Evolutionary conservation across 495 filamentous ascomycete species (phyloP).

Genomic region (Neurospora intermedia): DNA sequence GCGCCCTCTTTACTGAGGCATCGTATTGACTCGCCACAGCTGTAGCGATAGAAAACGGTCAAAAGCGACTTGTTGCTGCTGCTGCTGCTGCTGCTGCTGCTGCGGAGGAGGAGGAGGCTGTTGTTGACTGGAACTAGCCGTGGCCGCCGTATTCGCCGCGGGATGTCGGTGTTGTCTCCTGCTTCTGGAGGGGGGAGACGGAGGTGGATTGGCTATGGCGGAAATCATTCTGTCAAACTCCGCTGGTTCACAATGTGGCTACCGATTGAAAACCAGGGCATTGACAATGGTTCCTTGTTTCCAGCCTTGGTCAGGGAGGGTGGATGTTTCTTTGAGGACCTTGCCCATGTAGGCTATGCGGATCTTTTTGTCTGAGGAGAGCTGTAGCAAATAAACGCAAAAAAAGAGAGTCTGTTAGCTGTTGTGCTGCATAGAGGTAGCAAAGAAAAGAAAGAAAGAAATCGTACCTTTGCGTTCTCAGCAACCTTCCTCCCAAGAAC

Average conservation of each 20-base stretch:
- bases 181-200: neutral
- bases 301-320: slow-evolving; percentile 64
- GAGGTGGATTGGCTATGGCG: neutral
- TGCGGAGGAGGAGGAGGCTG: neutral
- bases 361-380: slow-evolving; percentile 45
- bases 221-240: neutral
- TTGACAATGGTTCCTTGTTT: slow-evolving; percentile 66
- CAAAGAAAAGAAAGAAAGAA: neutral
- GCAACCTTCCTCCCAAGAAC: slow-evolving; percentile 51
- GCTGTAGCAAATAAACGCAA: slow-evolving; percentile 12
- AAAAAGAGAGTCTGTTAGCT: slow-evolving; percentile 8
- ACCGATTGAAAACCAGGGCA: slow-evolving; percentile 56
- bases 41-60: neutral
- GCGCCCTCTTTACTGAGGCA: neutral
- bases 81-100: no score
- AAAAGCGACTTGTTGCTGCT: neutral
- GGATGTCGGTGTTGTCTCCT: neutral
- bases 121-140: neutral
- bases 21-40: neutral
- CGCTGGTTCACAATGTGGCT: slow-evolving; percentile 13
- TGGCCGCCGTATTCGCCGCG: neutral
- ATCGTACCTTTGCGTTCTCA: slow-evolving; percentile 54
- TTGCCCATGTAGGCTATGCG: slow-evolving; percentile 70
- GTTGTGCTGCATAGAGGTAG: neutral
- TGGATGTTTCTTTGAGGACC: slow-evolving; percentile 55